Evolutionary conservation across 2,329 filamentous ascomycete genomes (phyloP).

Genomic region (Xylaria sp.): DNA sequence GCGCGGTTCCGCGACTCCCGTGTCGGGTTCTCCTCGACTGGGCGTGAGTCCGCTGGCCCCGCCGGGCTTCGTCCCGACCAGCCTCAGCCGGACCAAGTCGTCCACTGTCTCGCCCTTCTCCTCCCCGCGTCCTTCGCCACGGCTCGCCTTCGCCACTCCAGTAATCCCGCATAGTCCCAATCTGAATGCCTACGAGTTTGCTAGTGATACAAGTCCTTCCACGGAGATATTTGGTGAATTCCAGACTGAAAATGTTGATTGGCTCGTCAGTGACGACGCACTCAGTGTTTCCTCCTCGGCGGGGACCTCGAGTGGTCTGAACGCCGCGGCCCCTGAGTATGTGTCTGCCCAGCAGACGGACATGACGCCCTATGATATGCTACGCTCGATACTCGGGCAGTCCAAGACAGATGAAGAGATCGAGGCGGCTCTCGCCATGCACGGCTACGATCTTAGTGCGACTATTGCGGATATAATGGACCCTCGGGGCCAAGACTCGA

Average conservation of each 20-base stretch:
- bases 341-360: constrained; percentile 71
- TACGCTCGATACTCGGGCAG: constrained; percentile 90
- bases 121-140: constrained; percentile 89
- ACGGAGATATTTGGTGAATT: constrained; percentile 89
- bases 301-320: constrained; percentile 70
- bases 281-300: constrained; percentile 78
- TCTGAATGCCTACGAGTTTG: constrained; percentile 93
- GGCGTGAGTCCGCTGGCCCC: constrained; percentile 82
- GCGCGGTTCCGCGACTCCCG: constrained; percentile 80
- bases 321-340: constrained; percentile 81
- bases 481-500: constrained; percentile 57
- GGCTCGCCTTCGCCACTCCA: constrained; percentile 86
- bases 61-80: constrained; percentile 79
- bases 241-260: constrained; percentile 93
- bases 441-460: constrained; percentile 91
- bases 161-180: constrained; percentile 91
- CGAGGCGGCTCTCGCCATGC: constrained; percentile 82
- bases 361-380: constrained; percentile 98
- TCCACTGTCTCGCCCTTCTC: constrained; percentile 86
- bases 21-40: constrained; percentile 80
- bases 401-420: constrained; percentile 92
- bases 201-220: constrained; percentile 76
- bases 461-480: constrained; percentile 91
- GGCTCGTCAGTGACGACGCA: constrained; percentile 88
- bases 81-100: constrained; percentile 76